Percentiles rank a stretch among this genome's conserved stretches.
Evolutionary conservation across 2,329 filamentous ascomycete species (phyloP).

Genomic region (Talaromyces sp.): DNA sequence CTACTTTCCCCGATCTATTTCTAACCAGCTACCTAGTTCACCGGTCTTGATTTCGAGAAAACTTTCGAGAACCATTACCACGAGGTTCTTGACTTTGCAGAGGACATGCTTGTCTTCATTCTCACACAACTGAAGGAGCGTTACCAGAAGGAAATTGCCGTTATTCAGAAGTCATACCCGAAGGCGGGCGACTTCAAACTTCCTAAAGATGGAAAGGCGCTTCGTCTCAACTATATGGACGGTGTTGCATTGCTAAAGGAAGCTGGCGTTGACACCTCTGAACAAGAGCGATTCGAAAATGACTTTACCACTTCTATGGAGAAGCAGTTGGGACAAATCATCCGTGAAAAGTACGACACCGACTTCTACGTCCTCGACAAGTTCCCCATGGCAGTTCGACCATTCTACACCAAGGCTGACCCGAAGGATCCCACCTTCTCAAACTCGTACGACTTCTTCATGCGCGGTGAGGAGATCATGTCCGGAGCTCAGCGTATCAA

Average conservation of each 20-base stretch:
- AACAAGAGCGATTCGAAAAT: slow-evolving; percentile 45
- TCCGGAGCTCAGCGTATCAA: slow-evolving; percentile 64
- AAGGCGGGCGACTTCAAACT: slow-evolving; percentile 47
- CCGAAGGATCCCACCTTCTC: slow-evolving; percentile 61
- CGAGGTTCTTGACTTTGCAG: slow-evolving; percentile 46
- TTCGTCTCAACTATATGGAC: slow-evolving; percentile 47
- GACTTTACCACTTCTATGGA: slow-evolving; percentile 46
- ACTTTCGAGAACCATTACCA: slow-evolving; percentile 48
- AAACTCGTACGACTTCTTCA: slow-evolving; percentile 67
- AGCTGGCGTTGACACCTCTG: slow-evolving; percentile 45
- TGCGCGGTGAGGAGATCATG: slow-evolving; percentile 66
- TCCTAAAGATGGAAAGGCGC: slow-evolving; percentile 45
- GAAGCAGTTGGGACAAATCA: slow-evolving; percentile 73
- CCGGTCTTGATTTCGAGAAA: slow-evolving; percentile 50
- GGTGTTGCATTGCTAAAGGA: slow-evolving; percentile 45
- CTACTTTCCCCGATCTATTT: slow-evolving; percentile 12
- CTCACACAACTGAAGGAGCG: slow-evolving; percentile 41
- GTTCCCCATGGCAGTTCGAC: slow-evolving; percentile 82
- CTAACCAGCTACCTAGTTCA: slow-evolving; percentile 32
- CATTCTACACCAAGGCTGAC: slow-evolving; percentile 87
- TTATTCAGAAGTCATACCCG: slow-evolving; percentile 45
- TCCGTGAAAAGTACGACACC: slow-evolving; percentile 83
- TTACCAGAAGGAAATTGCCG: slow-evolving; percentile 41
- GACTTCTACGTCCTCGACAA: slow-evolving; percentile 98
- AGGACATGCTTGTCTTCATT: slow-evolving; percentile 47